Conservation (phyloP, 495 filamentous ascomycete genomes). For the Usnea hakonensis region DNA sequence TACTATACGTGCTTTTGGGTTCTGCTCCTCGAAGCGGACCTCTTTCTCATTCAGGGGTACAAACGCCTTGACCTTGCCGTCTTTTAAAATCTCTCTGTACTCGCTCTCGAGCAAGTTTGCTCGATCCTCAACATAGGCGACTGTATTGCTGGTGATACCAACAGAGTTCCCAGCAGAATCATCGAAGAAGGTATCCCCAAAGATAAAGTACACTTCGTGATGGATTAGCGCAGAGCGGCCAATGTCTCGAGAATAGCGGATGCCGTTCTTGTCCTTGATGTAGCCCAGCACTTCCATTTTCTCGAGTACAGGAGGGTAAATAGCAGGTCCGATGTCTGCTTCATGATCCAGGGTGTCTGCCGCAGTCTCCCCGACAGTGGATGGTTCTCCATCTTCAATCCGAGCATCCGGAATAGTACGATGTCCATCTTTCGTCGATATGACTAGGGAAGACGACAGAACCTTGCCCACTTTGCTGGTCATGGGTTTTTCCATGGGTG, state of each 20-base stretch:
- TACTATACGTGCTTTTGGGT: slow-evolving; percentile 12
- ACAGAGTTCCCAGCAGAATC: slow-evolving; percentile 22
- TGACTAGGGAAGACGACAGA: neutral
- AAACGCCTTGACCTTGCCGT: slow-evolving; percentile 17
- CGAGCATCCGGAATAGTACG: neutral
- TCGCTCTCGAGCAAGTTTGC: slow-evolving; percentile 9
- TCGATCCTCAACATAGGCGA: slow-evolving; percentile 11
- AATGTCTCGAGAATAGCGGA: slow-evolving; percentile 23
- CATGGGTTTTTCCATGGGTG: neutral
- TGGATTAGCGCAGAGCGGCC: slow-evolving; percentile 22
- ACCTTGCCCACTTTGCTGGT: neutral
- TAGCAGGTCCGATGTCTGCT: slow-evolving; percentile 5
- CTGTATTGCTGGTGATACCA: slow-evolving; percentile 24
- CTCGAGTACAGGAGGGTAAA: slow-evolving; percentile 16
- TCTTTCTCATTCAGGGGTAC: slow-evolving; percentile 14
- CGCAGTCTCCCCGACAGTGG: neutral
- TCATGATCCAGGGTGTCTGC: neutral
- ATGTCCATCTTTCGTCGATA: neutral
- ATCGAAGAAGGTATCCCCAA: slow-evolving; percentile 29
- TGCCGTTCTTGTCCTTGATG: slow-evolving; percentile 12
- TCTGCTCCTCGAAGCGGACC: slow-evolving; percentile 12
- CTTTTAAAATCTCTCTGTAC: slow-evolving; percentile 11
- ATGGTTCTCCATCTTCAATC: neutral
- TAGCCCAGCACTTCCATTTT: slow-evolving; percentile 19
- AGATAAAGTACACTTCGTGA: slow-evolving; percentile 18